Conservation (phyloP, 2,329 filamentous ascomycete genomes). For the Trichophyton mentagrophytes region DNA sequence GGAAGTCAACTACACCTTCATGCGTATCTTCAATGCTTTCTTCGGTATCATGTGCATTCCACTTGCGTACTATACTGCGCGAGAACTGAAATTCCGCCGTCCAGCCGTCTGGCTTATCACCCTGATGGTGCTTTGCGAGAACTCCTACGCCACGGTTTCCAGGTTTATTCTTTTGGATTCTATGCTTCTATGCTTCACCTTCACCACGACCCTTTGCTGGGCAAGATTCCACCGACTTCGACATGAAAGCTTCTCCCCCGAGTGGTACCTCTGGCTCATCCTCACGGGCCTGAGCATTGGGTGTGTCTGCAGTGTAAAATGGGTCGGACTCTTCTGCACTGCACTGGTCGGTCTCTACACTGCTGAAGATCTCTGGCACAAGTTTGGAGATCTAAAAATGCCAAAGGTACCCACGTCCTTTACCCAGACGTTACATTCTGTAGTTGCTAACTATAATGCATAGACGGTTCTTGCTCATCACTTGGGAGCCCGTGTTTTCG, state of each 20-base stretch:
- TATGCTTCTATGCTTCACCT: constrained; percentile 98
- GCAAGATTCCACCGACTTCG: constrained; percentile 87
- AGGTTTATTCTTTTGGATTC: constrained; percentile 96
- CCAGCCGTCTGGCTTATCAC: constrained; percentile 90
- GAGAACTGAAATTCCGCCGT: constrained; percentile 73
- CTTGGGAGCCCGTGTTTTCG: constrained; percentile 64
- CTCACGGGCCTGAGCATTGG: constrained; percentile 91
- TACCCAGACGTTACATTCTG: background rate
- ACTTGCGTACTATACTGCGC: constrained; percentile 87
- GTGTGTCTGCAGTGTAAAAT: constrained; percentile 96
- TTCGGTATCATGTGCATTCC: constrained; percentile 90
- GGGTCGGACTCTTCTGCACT: constrained; percentile 91
- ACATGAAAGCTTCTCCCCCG: constrained; percentile 68
- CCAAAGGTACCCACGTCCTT: constrained; percentile 47
- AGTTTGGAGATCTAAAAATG: constrained; percentile 91
- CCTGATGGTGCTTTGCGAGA: constrained; percentile 95
- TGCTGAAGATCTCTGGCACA: constrained; percentile 91
- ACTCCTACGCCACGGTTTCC: constrained; percentile 98
- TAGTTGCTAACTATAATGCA: background rate
- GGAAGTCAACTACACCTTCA: constrained; percentile 93
- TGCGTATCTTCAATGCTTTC: constrained; percentile 92
- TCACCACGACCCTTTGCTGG: constrained; percentile 94
- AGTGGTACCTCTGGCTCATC: constrained; percentile 93
- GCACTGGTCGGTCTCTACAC: constrained; percentile 93
- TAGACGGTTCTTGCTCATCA: constrained; percentile 55